Conservation (phyloP, 2,329 filamentous ascomycete species). For the Calonectria pauciramosa region DNA sequence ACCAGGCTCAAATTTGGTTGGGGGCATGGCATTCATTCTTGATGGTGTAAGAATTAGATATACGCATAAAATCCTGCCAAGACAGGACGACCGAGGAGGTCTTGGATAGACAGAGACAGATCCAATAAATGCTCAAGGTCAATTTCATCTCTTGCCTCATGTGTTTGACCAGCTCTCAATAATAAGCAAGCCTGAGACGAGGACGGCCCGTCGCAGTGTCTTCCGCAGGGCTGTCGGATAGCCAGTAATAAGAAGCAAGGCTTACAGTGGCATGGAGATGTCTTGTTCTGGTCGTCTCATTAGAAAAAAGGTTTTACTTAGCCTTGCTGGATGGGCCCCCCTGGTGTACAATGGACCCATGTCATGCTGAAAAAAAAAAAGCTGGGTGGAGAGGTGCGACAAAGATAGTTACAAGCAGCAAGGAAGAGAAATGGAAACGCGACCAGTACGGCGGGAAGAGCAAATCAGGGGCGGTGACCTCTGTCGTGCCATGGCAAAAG, state of each 20-base stretch:
- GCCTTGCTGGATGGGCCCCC: constrained; percentile 3
- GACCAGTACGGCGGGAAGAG: not conserved
- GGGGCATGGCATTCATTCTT: constrained; percentile 14
- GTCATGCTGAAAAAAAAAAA: not conserved
- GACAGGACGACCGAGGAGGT: not conserved
- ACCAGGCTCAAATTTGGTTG: constrained; percentile 11
- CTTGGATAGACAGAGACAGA: constrained; percentile 16
- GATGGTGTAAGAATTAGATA: constrained; percentile 25
- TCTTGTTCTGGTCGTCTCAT: constrained; percentile 4
- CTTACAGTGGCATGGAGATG: not conserved
- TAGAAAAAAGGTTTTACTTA: constrained; percentile 7
- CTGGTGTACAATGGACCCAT: not conserved
- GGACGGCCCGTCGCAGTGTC: not conserved
- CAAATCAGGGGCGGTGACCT: not conserved
- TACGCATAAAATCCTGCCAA: not conserved
- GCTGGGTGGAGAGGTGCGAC: not conserved
- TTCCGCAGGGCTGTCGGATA: not conserved
- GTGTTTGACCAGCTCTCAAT: not conserved
- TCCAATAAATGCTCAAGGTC: not conserved
- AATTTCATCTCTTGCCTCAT: not conserved
- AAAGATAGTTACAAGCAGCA: constrained; percentile 4
- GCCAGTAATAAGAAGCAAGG: not conserved
- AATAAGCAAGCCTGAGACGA: not conserved
- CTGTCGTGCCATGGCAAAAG: not conserved
- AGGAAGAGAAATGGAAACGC: not conserved